phyloP scores from a whole-genome alignment of 768 basidiomycete genomes.

The Phlegmacium glaucopus region DNA sequence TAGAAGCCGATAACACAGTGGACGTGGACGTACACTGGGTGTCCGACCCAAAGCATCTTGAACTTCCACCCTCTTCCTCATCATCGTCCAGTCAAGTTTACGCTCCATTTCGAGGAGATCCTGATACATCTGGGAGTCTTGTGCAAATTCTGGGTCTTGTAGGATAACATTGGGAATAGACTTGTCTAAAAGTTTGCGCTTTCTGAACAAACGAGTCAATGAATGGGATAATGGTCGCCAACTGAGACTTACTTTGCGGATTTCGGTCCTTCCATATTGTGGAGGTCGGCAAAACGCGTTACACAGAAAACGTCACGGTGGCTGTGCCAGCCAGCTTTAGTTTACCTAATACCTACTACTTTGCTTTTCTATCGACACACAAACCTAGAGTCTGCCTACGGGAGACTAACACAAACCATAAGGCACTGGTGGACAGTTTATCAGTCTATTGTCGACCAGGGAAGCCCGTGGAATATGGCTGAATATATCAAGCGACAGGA shows the following conservation, averaged over 20 bases:
- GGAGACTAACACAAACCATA: too few relatives aligned
- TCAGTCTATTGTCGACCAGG: too few relatives aligned
- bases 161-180: slow-evolving; percentile 73
- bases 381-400: too few relatives aligned
- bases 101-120: slow-evolving; percentile 86
- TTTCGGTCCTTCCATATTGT: background rate
- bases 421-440: too few relatives aligned
- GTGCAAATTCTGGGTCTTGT: slow-evolving; percentile 70
- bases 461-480: too few relatives aligned
- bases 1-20: background rate
- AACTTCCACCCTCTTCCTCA: slow-evolving; percentile 85
- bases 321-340: too few relatives aligned
- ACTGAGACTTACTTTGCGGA: background rate
- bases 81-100: slow-evolving; percentile 93
- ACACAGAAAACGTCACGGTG: too few relatives aligned
- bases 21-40: slow-evolving; percentile 50
- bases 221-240: too few relatives aligned
- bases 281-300: too few relatives aligned
- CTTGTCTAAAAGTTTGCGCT: slow-evolving; percentile 79
- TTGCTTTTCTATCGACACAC: too few relatives aligned
- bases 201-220: slow-evolving; percentile 36
- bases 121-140: slow-evolving; percentile 84
- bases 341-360: too few relatives aligned
- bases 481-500: too few relatives aligned
- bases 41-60: slow-evolving; percentile 81